Conservation (phyloP, 768 basidiomycete species). For the Sarcomyxa edulis region DNA sequence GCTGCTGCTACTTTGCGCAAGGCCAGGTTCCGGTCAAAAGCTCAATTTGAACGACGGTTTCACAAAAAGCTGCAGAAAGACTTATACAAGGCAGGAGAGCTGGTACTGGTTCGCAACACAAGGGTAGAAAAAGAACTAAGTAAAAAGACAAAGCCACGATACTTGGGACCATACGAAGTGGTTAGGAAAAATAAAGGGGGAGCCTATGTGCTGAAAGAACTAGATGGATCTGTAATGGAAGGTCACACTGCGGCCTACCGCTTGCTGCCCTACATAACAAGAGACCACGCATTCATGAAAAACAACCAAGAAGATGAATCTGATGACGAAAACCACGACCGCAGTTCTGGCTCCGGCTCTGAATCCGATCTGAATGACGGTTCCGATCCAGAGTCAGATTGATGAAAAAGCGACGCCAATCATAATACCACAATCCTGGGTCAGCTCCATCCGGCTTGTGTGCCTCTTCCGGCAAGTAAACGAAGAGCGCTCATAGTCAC, state of each 20-base stretch:
- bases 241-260: neutral
- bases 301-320: too few species aligned
- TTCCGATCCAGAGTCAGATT: too few species aligned
- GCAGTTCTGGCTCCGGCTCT: too few species aligned
- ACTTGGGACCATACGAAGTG: constrained; percentile 29
- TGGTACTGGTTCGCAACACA: constrained; percentile 30
- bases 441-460: too few species aligned
- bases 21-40: neutral
- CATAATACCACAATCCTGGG: too few species aligned
- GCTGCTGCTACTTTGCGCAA: neutral
- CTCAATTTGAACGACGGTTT: neutral
- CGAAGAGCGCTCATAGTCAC: too few species aligned
- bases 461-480: too few species aligned
- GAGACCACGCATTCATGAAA: too few species aligned
- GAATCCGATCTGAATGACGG: too few species aligned
- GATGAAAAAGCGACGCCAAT: too few species aligned
- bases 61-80: constrained; percentile 16
- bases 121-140: constrained; percentile 20
- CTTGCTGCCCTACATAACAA: too few species aligned
- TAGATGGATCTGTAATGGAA: constrained; percentile 11
- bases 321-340: too few species aligned
- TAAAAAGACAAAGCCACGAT: constrained; percentile 22
- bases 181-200: constrained; percentile 18
- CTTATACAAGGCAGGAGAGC: constrained; percentile 22
- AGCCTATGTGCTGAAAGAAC: constrained; percentile 19